Evolutionary conservation across 495 filamentous ascomycete genomes (phyloP), one percentile per base, ranked within the genome.

Genomic region (Penicillium fimorum): DNA sequence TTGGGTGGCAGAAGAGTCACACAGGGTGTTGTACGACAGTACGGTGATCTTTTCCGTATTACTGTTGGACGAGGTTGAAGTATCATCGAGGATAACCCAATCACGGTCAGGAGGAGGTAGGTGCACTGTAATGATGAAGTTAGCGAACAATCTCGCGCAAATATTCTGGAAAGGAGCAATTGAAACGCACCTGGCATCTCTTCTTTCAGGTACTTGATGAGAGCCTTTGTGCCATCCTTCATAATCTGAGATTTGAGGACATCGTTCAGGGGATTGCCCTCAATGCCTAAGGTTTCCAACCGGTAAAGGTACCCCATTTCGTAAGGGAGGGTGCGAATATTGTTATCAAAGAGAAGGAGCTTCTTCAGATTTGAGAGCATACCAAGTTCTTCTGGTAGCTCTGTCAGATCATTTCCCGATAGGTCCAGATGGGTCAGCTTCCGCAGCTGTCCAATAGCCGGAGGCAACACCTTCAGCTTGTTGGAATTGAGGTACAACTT

Each of bases 401-500:
- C 86, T 8, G 78, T 82, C 22, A 99, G 76, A 17, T 91, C 81
- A 64, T 99, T 99, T 68, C 87, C 82, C 0, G 95, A 97, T 5
- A 92, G 79, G 71, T 99, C 92, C 25, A 99, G 82, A 58, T 87
- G 81, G 15, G 78, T 86, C 47, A 99, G 74, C 43, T 85, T 82
- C 56, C 91, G 84, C 52, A 99, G 79, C 58, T 84, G 79, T 22
- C 94, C 91, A 68, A 99, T 89, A 7, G 84, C 74, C 24, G 87
- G 68, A 15, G 93, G 91, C 1, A 99, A 74, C 43, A 76, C 76
- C 15, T 85, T 84, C 37, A 99, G 78, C 65, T 90, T 89, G 78
- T 99, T 98, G 62, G 89, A 87, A 60, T 90, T 91, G 33, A 98
- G 84, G 68, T 94, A 96, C 22, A 99, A 79, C 66, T 91, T 92